Evolutionary conservation across 768 basidiomycete genomes (phyloP).

Genomic region (Termitomyces sp.): DNA sequence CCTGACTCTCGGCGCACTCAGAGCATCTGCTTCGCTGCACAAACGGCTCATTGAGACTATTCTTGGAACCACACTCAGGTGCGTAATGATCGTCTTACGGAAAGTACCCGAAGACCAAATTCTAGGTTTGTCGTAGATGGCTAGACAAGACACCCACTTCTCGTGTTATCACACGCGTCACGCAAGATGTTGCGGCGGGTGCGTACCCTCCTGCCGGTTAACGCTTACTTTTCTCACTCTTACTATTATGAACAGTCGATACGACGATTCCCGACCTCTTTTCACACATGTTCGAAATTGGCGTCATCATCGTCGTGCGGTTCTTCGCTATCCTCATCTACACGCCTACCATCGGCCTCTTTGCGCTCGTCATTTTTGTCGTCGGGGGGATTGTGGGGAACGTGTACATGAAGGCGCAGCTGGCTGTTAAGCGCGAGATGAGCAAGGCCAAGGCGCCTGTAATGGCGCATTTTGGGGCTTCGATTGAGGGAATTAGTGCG

Average conservation of each 20-base stretch:
- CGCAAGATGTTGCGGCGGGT: slow-evolving; percentile 55
- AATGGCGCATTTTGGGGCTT: slow-evolving; percentile 40
- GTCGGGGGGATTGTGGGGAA: slow-evolving; percentile 39
- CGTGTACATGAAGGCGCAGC: slow-evolving; percentile 40
- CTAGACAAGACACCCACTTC: slow-evolving; percentile 40
- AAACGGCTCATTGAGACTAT: slow-evolving; percentile 45
- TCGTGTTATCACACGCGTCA: slow-evolving; percentile 61
- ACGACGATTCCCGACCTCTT: slow-evolving; percentile 24
- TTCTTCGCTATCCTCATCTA: slow-evolving; percentile 12
- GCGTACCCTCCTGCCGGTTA: slow-evolving; percentile 7
- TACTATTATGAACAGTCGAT: slow-evolving; percentile 44
- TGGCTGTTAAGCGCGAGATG: slow-evolving; percentile 45
- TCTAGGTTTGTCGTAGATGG: slow-evolving; percentile 41
- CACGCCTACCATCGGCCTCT: slow-evolving; percentile 10
- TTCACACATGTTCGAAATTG: slow-evolving; percentile 9
- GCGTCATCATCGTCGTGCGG: slow-evolving; percentile 9
- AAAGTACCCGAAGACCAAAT: no score
- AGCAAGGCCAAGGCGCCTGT: slow-evolving; percentile 33
- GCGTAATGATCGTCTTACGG: slow-evolving; percentile 1
- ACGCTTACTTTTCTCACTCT: not conserved
- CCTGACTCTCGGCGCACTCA: slow-evolving; percentile 41
- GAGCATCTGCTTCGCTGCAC: slow-evolving; percentile 55
- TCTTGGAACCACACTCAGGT: slow-evolving; percentile 59
- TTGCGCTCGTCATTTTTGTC: slow-evolving; percentile 11
- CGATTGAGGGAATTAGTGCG: slow-evolving; percentile 52